Percentiles rank a stretch among this genome's conserved stretches.
Conservation (phyloP, 2,329 filamentous ascomycete species). For the Fusarium sp. region DNA sequence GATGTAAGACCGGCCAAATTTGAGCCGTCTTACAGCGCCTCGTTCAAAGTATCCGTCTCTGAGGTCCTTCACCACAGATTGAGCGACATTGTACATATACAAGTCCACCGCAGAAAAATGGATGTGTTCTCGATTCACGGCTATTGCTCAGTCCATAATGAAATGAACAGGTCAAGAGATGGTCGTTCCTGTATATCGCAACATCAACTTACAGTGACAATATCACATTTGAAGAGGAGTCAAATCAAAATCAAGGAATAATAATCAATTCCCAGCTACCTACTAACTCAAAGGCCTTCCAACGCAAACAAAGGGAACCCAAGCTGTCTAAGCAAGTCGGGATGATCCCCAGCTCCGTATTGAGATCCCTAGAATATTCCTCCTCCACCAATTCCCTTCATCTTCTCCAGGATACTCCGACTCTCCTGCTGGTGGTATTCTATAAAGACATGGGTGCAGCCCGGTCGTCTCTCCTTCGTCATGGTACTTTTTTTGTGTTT, state of each 20-base stretch:
- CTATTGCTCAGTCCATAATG: too few species aligned
- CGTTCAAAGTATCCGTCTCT: too few species aligned
- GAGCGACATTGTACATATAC: too few species aligned
- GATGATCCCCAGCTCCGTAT: not conserved
- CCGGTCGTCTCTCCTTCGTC: not conserved
- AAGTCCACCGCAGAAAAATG: too few species aligned
- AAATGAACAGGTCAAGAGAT: too few species aligned
- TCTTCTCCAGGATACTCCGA: not conserved
- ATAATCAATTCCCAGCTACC: not conserved
- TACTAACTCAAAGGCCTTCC: not conserved
- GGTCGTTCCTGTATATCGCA: too few species aligned
- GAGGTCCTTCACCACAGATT: too few species aligned
- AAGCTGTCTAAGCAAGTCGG: not conserved
- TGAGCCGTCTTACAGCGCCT: constrained; percentile 6
- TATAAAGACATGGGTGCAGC: not conserved
- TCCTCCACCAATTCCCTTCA: not conserved
- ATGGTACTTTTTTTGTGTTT: not conserved
- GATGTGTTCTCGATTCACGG: too few species aligned
- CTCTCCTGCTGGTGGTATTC: not conserved
- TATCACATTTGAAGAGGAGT: too few species aligned
- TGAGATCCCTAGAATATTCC: not conserved
- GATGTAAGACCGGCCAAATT: constrained; percentile 1
- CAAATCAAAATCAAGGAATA: too few species aligned
- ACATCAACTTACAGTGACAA: too few species aligned
- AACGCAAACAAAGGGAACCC: not conserved